Conservation (phyloP, 768 basidiomycete genomes). For the Phallus indusiatus region DNA sequence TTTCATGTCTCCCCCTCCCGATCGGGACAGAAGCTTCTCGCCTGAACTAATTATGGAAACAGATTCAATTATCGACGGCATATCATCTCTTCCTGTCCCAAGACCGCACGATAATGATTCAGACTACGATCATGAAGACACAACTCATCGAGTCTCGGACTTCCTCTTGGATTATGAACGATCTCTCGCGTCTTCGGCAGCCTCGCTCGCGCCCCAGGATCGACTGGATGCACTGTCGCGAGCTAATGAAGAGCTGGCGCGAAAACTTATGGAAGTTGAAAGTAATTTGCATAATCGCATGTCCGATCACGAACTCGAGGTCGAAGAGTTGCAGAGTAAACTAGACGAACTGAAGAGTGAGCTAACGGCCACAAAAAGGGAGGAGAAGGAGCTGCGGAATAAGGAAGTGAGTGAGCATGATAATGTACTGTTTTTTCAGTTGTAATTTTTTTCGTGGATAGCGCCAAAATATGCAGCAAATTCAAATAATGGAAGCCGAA, state of each 20-base stretch:
- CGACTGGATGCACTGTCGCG: slow-evolving; percentile 64
- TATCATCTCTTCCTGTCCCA: slow-evolving; percentile 54
- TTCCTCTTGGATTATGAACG: slow-evolving; percentile 46
- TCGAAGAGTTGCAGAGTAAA: slow-evolving; percentile 68
- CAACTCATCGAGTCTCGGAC: slow-evolving; percentile 27
- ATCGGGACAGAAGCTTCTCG: slow-evolving; percentile 21
- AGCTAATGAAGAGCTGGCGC: slow-evolving; percentile 62
- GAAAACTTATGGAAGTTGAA: slow-evolving; percentile 71
- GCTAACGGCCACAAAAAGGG: slow-evolving; percentile 69
- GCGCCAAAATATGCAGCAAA: slow-evolving; percentile 59
- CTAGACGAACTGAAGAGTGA: slow-evolving; percentile 75
- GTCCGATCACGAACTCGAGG: slow-evolving; percentile 68
- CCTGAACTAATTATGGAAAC: slow-evolving; percentile 12
- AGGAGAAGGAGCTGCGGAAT: slow-evolving; percentile 84
- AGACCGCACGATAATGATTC: slow-evolving; percentile 34
- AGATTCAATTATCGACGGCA: slow-evolving; percentile 34
- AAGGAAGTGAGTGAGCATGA: slow-evolving; percentile 59
- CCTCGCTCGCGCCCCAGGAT: slow-evolving; percentile 65
- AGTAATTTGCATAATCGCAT: slow-evolving; percentile 55
- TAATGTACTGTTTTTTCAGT: slow-evolving; percentile 12
- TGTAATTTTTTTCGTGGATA: slow-evolving; percentile 23
- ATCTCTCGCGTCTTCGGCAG: slow-evolving; percentile 46
- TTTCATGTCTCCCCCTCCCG: slow-evolving; percentile 27
- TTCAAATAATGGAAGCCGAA: slow-evolving; percentile 65
- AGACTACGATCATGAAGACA: slow-evolving; percentile 34